phyloP scores from a whole-genome alignment of 164 flowering plant species.

The Chimonanthus praecox region DNA sequence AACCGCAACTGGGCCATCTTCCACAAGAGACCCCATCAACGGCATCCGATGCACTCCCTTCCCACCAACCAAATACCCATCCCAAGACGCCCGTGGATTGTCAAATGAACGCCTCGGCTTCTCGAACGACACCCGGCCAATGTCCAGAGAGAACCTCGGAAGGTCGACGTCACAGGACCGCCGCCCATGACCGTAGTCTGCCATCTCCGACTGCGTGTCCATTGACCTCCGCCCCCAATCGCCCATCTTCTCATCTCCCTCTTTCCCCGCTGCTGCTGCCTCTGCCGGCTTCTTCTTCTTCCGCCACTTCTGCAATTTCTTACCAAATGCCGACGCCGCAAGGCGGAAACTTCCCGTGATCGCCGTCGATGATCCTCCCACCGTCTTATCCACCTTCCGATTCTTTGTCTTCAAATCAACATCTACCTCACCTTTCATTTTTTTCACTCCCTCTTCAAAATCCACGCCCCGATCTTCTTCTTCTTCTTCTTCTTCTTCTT shows the following conservation, averaged over 20 bases:
- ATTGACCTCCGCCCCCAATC: conserved; percentile 12
- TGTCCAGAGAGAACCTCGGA: conserved; percentile 45
- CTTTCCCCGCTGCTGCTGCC: conserved; percentile 12
- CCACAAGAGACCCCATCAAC: conserved; percentile 65
- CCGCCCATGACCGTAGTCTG: conserved; percentile 83
- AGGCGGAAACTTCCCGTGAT: conserved; percentile 65
- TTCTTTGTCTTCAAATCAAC: conserved; percentile 53
- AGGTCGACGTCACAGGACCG: conserved; percentile 61
- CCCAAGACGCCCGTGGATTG: conserved; percentile 95
- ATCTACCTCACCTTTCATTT: conserved; percentile 90
- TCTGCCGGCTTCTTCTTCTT: conserved; percentile 52
- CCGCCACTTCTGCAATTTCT: conserved; percentile 83
- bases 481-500: background rate
- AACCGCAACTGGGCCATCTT: conserved; percentile 52
- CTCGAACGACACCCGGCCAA: conserved; percentile 57
- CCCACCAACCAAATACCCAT: conserved; percentile 64
- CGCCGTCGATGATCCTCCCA: background rate
- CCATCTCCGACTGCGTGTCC: conserved; percentile 79
- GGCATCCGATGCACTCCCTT: conserved; percentile 35
- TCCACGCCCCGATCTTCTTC: background rate
- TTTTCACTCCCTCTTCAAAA: conserved; percentile 22
- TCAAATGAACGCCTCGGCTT: conserved; percentile 66
- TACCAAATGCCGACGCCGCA: conserved; percentile 82
- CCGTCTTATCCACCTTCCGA: conserved; percentile 19
- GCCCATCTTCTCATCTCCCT: conserved; percentile 31